phyloP scores from a whole-genome alignment of 2,329 filamentous ascomycete genomes.

The Erysiphe pulchra region DNA sequence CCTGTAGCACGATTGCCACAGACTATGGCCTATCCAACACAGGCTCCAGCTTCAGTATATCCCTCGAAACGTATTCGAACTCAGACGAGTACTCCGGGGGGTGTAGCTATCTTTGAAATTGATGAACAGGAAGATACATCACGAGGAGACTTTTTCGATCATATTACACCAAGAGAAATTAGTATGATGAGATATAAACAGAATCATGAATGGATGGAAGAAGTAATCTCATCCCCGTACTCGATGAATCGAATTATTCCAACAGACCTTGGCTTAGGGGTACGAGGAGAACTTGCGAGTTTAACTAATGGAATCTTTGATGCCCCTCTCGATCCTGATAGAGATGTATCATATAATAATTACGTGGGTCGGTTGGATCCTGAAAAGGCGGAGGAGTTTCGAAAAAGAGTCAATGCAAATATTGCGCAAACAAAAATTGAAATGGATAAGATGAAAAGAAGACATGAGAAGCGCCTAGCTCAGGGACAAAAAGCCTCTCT shows the following conservation, averaged over 20 bases:
- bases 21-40: constrained; percentile 35
- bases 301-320: constrained; percentile 74
- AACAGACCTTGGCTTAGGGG: constrained; percentile 63
- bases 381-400: constrained; percentile 63
- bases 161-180: constrained; percentile 70
- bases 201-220: constrained; percentile 98
- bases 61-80: constrained; percentile 25
- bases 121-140: constrained; percentile 83
- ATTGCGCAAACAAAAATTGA: constrained; percentile 51
- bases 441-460: constrained; percentile 59
- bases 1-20: constrained; percentile 17
- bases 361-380: constrained; percentile 42
- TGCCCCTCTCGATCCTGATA: constrained; percentile 24
- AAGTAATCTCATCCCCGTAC: constrained; percentile 79
- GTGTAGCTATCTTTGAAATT: constrained; percentile 12
- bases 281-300: constrained; percentile 55
- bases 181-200: constrained; percentile 71
- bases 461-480: constrained; percentile 51
- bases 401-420: constrained; percentile 47
- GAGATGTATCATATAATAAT: constrained; percentile 25
- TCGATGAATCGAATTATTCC: constrained; percentile 64
- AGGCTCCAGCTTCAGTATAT: constrained; percentile 22
- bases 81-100: constrained; percentile 5
- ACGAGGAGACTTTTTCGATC: constrained; percentile 70
- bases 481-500: constrained; percentile 46